Percentiles rank a stretch among this genome's conserved stretches.
Conservation (phyloP, 371 early-diverging fungal genomes). For the Parasitella parasitica region DNA sequence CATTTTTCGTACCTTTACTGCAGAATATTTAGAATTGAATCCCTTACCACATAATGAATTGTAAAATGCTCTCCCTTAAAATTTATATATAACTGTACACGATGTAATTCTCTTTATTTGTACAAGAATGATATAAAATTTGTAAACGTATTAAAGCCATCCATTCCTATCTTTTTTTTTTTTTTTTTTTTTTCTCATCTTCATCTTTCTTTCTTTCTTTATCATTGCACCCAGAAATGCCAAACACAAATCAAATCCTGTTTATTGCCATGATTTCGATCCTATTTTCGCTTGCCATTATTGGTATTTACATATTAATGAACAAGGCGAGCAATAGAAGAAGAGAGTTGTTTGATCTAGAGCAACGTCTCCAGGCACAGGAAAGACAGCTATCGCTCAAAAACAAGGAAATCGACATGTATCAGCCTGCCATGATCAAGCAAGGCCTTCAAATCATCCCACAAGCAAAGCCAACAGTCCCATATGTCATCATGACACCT, state of each 20-base stretch:
- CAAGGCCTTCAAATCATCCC: conserved; percentile 10
- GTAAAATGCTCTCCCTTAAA: conserved; percentile 7
- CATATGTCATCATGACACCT: conserved; percentile 10
- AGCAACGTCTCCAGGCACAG: conserved; percentile 18
- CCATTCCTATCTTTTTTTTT: background rate
- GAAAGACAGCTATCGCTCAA: background rate
- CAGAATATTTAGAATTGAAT: conserved; percentile 56
- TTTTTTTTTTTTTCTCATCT: background rate
- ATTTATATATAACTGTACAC: background rate
- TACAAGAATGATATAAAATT: background rate
- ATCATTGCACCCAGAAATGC: background rate
- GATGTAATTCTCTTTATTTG: background rate
- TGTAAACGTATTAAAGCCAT: background rate
- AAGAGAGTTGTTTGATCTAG: conserved; percentile 13
- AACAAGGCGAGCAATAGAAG: conserved; percentile 6
- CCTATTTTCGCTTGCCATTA: conserved; percentile 10
- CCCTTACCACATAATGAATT: conserved; percentile 29
- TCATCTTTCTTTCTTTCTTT: background rate
- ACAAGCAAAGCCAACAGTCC: background rate
- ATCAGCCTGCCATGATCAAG: conserved; percentile 22
- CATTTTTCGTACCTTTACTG: conserved; percentile 55
- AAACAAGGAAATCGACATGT: background rate
- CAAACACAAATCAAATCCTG: conserved; percentile 12
- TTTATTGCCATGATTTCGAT: conserved; percentile 20
- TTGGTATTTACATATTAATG: conserved; percentile 8